Evolutionary conservation across 1,284 basidiomycete genomes (phyloP).

Genomic region (Fomes fomentarius): DNA sequence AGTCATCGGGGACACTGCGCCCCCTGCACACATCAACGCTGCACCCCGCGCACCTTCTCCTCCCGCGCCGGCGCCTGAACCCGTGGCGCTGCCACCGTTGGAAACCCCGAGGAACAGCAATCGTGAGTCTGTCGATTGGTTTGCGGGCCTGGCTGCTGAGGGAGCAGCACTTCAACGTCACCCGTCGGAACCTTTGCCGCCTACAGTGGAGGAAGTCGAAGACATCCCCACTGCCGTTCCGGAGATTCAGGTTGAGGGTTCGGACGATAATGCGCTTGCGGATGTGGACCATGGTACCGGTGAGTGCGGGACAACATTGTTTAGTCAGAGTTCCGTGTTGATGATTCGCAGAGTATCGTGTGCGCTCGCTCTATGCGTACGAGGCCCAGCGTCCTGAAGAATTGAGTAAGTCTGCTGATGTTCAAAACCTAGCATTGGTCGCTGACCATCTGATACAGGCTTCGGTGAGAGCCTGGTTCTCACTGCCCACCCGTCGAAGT

Average conservation of each 20-base stretch:
- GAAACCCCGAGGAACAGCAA: slow-evolving; percentile 45
- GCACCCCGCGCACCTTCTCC: slow-evolving; percentile 49
- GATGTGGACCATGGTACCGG: slow-evolving; percentile 70
- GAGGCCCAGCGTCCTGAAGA: slow-evolving; percentile 87
- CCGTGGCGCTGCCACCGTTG: slow-evolving; percentile 30
- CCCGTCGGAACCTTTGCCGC: slow-evolving; percentile 47
- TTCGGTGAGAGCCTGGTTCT: slow-evolving; percentile 87
- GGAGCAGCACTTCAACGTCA: slow-evolving; percentile 35
- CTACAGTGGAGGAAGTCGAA: slow-evolving; percentile 64
- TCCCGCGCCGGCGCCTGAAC: slow-evolving; percentile 27
- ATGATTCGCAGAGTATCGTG: slow-evolving; percentile 59
- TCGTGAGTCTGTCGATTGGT: slow-evolving; percentile 92
- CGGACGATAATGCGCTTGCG: slow-evolving; percentile 63
- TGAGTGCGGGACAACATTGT: slow-evolving; percentile 36
- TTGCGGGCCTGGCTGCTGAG: slow-evolving; percentile 86
- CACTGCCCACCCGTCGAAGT: slow-evolving; percentile 83
- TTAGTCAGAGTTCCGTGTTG: slow-evolving; percentile 6
- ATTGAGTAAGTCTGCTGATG: slow-evolving; percentile 58
- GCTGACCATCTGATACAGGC: slow-evolving; percentile 44
- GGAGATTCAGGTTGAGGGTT: slow-evolving; percentile 60
- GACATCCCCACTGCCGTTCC: slow-evolving; percentile 42
- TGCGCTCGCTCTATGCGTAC: slow-evolving; percentile 83
- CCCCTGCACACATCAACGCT: slow-evolving; percentile 72
- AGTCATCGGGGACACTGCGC: slow-evolving; percentile 77
- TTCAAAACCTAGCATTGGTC: neutral